phyloP scores from a whole-genome alignment of 495 filamentous ascomycete genomes.

The Pyronema omphalodes region DNA sequence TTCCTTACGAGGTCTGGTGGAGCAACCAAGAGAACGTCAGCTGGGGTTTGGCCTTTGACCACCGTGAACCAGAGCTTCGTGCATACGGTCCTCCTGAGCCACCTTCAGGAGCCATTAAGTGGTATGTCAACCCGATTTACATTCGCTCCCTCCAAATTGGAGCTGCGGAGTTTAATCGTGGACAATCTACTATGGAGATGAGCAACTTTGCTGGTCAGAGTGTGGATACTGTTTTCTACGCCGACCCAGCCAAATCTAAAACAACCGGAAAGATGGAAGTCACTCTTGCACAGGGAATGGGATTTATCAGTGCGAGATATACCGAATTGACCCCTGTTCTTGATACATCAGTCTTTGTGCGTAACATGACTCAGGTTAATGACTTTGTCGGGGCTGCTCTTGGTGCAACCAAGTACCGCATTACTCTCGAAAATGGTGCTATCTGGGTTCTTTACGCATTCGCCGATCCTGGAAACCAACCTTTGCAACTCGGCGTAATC shows the following conservation, averaged over 20 bases:
- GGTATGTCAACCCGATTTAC: slow-evolving; percentile 3
- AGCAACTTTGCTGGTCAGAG: background rate
- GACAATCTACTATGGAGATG: slow-evolving; percentile 1
- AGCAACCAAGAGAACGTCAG: background rate
- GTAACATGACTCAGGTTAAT: background rate
- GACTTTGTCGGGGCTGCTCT: slow-evolving; percentile 11
- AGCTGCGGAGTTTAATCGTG: slow-evolving; percentile 1
- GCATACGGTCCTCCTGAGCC: background rate
- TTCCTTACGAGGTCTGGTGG: slow-evolving; percentile 73
- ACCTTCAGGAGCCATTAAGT: background rate
- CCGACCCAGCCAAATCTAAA: background rate
- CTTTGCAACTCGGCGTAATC: background rate
- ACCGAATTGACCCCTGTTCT: slow-evolving; percentile 47
- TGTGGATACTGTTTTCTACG: slow-evolving; percentile 3
- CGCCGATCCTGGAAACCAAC: slow-evolving; percentile 24
- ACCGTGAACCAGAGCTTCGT: slow-evolving; percentile 3
- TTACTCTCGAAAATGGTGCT: slow-evolving; percentile 48
- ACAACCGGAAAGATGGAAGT: slow-evolving; percentile 4
- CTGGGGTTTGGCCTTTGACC: slow-evolving; percentile 3
- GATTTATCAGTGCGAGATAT: slow-evolving; percentile 61
- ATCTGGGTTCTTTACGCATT: slow-evolving; percentile 66
- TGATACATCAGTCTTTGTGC: slow-evolving; percentile 40
- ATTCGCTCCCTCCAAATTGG: slow-evolving; percentile 2
- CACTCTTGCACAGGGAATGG: slow-evolving; percentile 49
- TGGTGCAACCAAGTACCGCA: slow-evolving; percentile 56